Base-by-base conservation (phyloP, 805 yeast species). In the Barnettozyma californica region DNA sequence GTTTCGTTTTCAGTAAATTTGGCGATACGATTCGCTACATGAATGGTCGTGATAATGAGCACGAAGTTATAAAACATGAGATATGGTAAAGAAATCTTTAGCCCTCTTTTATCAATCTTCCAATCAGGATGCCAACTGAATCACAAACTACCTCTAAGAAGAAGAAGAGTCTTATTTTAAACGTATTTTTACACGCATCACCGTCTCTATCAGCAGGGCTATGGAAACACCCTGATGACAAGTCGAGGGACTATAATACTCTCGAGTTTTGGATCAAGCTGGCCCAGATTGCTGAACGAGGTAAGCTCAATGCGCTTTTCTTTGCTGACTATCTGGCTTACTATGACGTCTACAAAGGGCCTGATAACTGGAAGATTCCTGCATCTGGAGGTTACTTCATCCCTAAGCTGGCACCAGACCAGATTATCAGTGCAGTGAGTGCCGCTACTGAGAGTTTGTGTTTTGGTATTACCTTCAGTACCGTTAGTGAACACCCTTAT, bases 401-500 rank as follows among this genome's bases (percentile, higher is more conserved):
- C 53, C 71, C 71, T 3, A 62, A 62, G 4, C 53, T 58, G 38
- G 71, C 67, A 31, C 71, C 71, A 8, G 62, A 65, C 46, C 62
- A 66, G n/a, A 56, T 62, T 14, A 59, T 68, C 16, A 52, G 65
- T 23, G 62, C 62, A 18, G 63, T 71, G 71, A 72, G 75, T 14
- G 66, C 68, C 4, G 74, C 68, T 6, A 73, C 77, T 2, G 55
- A 66, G 45, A 66, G 66, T 25, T 48, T 73, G 31, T 52, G 68
- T 2, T 71, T 73, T 53, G 77, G 74, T 7, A 55, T 72, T 37
- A 73, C 77, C 2, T 68, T 68, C 45, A 63, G 71, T 19, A 73
- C 77, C 4, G 64, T 74, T 25, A 65, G 70, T 46, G 77, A 73
- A 43, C 68, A 66, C 26, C 77, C 77, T 0, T 68, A 63, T 41